Percentiles rank a stretch among this genome's conserved stretches.
Conservation (phyloP, 1,139 yeast genomes). For the Pichia sp. region DNA sequence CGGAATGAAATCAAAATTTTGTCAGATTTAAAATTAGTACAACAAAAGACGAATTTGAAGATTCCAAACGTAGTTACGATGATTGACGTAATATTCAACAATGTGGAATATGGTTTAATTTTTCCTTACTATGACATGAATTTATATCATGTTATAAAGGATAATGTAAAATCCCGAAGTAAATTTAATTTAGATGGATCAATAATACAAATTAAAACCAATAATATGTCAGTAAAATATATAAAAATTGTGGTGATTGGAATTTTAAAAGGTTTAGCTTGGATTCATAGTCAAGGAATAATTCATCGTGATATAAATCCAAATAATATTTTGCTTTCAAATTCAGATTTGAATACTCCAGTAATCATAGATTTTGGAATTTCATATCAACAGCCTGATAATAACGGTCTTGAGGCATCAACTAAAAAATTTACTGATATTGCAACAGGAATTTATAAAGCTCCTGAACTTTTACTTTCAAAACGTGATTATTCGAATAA, state of each 20-base stretch:
- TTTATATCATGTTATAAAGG: constrained; percentile 32
- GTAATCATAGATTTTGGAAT: constrained; percentile 78
- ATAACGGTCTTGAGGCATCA: constrained; percentile 41
- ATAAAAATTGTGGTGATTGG: constrained; percentile 36
- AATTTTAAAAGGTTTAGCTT: constrained; percentile 43
- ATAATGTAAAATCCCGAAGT: constrained; percentile 29
- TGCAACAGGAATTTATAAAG: constrained; percentile 69
- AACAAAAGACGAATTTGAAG: constrained; percentile 10
- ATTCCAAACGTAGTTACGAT: constrained; percentile 27
- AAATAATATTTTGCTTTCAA: constrained; percentile 55
- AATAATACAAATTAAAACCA: constrained; percentile 17
- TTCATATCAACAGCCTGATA: constrained; percentile 39
- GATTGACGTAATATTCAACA: constrained; percentile 29
- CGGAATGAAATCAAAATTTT: constrained; percentile 37
- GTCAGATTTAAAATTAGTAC: constrained; percentile 21
- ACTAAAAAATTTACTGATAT: constrained; percentile 59
- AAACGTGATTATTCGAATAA: constrained; percentile 51
- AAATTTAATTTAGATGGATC: constrained; percentile 21
- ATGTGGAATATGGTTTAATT: constrained; percentile 36
- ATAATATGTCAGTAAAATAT: constrained; percentile 27
- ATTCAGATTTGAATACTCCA: constrained; percentile 20
- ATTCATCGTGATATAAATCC: constrained; percentile 90
- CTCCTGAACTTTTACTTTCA: constrained; percentile 80
- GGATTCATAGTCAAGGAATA: constrained; percentile 51
- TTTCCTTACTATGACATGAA: constrained; percentile 37